Evolutionary conservation across 306 rosid genomes (phyloP).

Genomic region (Gastrolobium bilobum): DNA sequence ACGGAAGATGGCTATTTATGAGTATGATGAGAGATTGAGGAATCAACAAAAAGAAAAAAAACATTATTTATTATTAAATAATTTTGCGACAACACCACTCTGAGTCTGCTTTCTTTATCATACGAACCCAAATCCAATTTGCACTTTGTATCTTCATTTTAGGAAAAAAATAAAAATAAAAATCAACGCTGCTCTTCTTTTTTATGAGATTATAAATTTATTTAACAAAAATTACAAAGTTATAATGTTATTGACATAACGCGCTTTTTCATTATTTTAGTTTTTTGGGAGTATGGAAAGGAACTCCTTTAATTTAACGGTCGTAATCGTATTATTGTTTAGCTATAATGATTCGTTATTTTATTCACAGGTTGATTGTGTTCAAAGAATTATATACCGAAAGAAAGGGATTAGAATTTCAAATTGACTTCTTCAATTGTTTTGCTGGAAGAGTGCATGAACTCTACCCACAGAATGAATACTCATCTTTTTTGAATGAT

Average conservation of each 20-base stretch:
- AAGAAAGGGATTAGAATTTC: slow-evolving; percentile 36
- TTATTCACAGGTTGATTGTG: background rate
- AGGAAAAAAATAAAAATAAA: background rate
- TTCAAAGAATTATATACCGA: background rate
- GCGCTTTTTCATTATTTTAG: too few relatives aligned
- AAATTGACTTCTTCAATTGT: slow-evolving; percentile 38
- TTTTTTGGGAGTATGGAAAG: too few relatives aligned
- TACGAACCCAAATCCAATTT: slow-evolving; percentile 31
- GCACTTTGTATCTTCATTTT: background rate
- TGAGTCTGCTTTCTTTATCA: background rate
- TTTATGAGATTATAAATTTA: too few relatives aligned
- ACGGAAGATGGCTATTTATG: background rate
- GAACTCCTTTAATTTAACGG: too few relatives aligned
- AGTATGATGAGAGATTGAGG: slow-evolving; percentile 1
- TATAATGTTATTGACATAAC: too few relatives aligned
- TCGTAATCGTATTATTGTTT: too few relatives aligned
- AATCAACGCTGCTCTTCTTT: too few relatives aligned
- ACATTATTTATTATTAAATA: background rate
- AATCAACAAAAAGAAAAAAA: slow-evolving; percentile 6
- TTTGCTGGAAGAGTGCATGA: slow-evolving; percentile 12
- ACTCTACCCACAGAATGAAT: background rate
- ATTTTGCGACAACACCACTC: background rate
- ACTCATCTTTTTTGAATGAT: slow-evolving; percentile 24
- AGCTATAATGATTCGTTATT: background rate
- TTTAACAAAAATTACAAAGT: too few relatives aligned